These are phyloP conservation scores for Cercophora newfieldiana DNA, from an alignment of 495 filamentous ascomycete genomes.

Conservation along the genomic window DNA sequence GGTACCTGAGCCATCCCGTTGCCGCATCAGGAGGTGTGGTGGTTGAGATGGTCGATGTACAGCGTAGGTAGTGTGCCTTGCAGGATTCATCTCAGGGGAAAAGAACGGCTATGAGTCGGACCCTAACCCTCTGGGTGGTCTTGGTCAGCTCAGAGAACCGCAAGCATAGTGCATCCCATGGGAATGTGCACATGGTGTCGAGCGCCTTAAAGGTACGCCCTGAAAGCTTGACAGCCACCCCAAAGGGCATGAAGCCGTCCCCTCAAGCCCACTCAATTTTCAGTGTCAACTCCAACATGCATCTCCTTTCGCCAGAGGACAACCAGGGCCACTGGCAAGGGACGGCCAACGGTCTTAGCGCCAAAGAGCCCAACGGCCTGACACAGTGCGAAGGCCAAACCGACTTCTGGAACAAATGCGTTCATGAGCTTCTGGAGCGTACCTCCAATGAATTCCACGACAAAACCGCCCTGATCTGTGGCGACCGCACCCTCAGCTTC, in stretches of 20 bases:
- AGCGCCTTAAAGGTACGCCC: background rate
- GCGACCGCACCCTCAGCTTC: conserved; percentile 14
- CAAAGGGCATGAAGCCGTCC: background rate
- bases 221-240: background rate
- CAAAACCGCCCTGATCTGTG: conserved; percentile 23
- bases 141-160: background rate
- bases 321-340: background rate
- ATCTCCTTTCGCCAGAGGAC: conserved; percentile 16
- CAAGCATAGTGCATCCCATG: background rate
- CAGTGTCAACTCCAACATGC: conserved; percentile 2
- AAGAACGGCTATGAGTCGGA: background rate
- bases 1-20: too few relatives aligned
- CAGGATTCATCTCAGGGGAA: too few relatives aligned
- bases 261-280: background rate
- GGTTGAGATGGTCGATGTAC: too few relatives aligned
- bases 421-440: conserved; percentile 23
- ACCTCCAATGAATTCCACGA: conserved; percentile 10
- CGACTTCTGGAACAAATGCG: background rate
- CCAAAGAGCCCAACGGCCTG: background rate
- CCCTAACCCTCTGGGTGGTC: background rate
- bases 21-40: too few relatives aligned
- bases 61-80: too few relatives aligned
- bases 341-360: conserved; percentile 9
- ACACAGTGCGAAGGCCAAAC: background rate
- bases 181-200: too few relatives aligned